phyloP scores from a whole-genome alignment of 1,139 yeast genomes.

The Debaryomycetaceae sp. region DNA sequence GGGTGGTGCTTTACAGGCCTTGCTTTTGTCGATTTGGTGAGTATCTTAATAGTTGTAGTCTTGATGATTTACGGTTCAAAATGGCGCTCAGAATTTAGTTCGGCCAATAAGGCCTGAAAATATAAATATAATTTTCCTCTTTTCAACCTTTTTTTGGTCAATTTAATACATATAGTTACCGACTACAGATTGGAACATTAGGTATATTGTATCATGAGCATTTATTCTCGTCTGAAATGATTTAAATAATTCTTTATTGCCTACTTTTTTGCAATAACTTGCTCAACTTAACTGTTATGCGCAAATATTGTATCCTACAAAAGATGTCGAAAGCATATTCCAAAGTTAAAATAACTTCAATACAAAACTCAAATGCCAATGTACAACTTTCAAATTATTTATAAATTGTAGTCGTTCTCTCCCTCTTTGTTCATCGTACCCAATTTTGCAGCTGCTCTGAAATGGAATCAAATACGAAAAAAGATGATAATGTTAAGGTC shows the following conservation, averaged over 20 bases:
- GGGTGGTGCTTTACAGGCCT: conserved; percentile 63
- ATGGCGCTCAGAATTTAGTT: conserved; percentile 18
- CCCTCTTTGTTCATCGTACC: background rate
- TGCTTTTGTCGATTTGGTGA: conserved; percentile 38
- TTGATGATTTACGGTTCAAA: conserved; percentile 24
- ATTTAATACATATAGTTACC: too few species aligned
- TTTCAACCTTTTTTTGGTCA: too few species aligned
- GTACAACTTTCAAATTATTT: too few species aligned
- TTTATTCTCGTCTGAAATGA: too few species aligned
- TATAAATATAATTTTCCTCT: background rate
- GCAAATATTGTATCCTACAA: background rate
- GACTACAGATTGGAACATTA: too few species aligned
- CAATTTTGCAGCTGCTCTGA: background rate
- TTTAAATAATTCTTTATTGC: too few species aligned
- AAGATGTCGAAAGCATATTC: too few species aligned
- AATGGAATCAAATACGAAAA: background rate
- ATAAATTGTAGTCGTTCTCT: background rate
- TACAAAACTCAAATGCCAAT: too few species aligned
- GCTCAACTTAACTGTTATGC: background rate
- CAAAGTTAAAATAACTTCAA: too few species aligned
- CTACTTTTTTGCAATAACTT: background rate
- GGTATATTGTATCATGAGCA: too few species aligned
- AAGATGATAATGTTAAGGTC: conserved; percentile 2
- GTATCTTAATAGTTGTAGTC: conserved; percentile 23
- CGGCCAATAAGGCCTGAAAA: background rate